Conservation (phyloP, 169 alveolate species). For the Plasmodium cynomolgi region DNA sequence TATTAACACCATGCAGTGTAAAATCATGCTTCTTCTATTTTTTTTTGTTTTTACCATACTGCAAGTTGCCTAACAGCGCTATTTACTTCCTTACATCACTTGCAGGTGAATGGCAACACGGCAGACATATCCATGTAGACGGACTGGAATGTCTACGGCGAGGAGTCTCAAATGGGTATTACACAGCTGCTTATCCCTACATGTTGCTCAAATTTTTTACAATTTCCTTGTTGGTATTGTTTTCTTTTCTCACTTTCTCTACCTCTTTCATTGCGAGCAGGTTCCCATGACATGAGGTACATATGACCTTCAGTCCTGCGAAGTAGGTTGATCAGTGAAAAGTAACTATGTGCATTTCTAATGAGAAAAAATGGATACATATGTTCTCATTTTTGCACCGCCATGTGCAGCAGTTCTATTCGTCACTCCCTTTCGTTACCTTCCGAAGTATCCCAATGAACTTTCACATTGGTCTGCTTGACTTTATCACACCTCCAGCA, state of each 20-base stretch:
- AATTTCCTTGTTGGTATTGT: conserved; percentile 53
- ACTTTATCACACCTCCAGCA: conserved; percentile 87
- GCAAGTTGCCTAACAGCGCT: neutral
- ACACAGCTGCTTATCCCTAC: neutral
- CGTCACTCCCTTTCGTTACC: conserved; percentile 41
- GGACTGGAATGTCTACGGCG: neutral
- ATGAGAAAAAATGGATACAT: neutral
- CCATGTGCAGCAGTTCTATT: neutral
- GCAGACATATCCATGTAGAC: neutral
- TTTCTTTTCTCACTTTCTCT: conserved; percentile 64
- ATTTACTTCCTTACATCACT: neutral
- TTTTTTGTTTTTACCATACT: neutral
- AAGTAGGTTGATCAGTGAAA: neutral
- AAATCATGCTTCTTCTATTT: neutral
- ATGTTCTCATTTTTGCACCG: neutral
- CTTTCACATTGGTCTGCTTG: conserved; percentile 85
- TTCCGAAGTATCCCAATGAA: conserved; percentile 84
- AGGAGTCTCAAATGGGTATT: neutral
- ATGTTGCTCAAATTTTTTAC: conserved; percentile 56
- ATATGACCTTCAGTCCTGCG: conserved; percentile 61
- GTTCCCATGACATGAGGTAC: conserved; percentile 57
- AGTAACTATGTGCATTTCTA: neutral
- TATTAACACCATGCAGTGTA: neutral
- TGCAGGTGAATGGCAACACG: neutral
- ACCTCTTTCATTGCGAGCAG: conserved; percentile 61